These are phyloP conservation scores for Cochlearia excelsa DNA, from an alignment of 345 rosid genomes.

Conservation along the genomic window DNA sequence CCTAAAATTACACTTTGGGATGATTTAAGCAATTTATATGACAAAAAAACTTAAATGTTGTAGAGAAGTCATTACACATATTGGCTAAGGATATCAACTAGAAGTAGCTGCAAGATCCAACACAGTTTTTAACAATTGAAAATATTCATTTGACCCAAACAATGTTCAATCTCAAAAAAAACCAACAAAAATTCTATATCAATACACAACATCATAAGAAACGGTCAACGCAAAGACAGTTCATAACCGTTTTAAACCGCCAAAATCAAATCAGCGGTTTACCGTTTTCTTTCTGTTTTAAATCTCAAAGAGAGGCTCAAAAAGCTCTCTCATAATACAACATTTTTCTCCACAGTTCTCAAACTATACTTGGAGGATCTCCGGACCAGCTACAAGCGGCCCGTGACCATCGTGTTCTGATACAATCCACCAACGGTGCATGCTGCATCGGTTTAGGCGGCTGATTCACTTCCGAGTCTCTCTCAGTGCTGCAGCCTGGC, in stretches of 20 bases:
- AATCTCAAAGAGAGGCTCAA: neutral
- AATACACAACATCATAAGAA: conserved; percentile 28
- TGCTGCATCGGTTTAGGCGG: conserved; percentile 78
- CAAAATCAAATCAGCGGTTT: conserved; percentile 24
- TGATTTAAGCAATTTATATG: too few relatives aligned
- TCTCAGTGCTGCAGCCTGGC: conserved; percentile 45
- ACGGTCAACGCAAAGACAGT: conserved; percentile 28
- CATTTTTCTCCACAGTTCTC: conserved; percentile 44
- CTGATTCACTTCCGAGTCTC: conserved; percentile 59
- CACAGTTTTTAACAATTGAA: conserved; percentile 34
- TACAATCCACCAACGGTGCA: conserved; percentile 91
- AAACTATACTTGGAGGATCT: conserved; percentile 96
- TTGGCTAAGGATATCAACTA: too few relatives aligned
- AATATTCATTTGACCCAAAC: conserved; percentile 19
- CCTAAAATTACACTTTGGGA: too few relatives aligned
- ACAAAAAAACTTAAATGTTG: too few relatives aligned
- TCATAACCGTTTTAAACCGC: conserved; percentile 29
- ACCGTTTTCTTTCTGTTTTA: conserved; percentile 2
- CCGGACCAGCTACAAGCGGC: conserved; percentile 90
- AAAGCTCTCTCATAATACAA: conserved; percentile 27
- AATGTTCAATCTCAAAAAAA: conserved; percentile 23
- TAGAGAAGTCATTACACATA: too few relatives aligned
- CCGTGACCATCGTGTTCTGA: conserved; percentile 91
- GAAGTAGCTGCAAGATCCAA: too few relatives aligned
- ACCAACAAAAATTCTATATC: conserved; percentile 29